Base-by-base conservation (phyloP, 345 rosid genomes). In the Populus simonii region DNA sequence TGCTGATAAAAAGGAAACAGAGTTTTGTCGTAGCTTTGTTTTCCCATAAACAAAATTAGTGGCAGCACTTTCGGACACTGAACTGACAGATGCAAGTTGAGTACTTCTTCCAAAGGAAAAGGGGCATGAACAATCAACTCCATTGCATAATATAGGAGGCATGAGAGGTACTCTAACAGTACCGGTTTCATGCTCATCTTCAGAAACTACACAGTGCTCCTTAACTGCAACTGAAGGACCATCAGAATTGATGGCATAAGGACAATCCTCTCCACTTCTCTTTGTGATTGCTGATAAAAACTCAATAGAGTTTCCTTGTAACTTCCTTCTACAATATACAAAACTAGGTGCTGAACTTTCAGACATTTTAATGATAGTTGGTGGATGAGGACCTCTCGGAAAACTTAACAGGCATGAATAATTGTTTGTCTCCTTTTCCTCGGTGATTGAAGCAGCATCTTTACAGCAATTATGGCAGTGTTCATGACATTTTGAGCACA, bases 261-360 rank as follows among this genome's bases (percentile, higher is more conserved):
- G 78, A 83, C 75, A 84, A 76, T 81, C 87, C 53, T 72, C 72
- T 51, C 79, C 80, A 33, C 76, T 81, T 82, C 80, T 85, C 87
- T 81, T 87, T 62, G 81, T 74, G 71, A 81, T 73, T 70, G 43
- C 83, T 70, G 87, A 73, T 78, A 73, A 78, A 74, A 76, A 76
- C 72, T 81, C 79, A 70, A 55, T 49, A 77, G 79, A 53, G 36
- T 79, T 79, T 70, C 76, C 77, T 39, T n/a, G 76, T 67, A 72
- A 81, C 53, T 85, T 90, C 87, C 87, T 89, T 83, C 98, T 68
- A 47, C 45, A 39, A 29, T 77, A 92, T 73, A 93, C 99, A 79
- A 81, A 78, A 70, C 75, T 79, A 25, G 85, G 85, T 51, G 57
- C 72, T 74, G 80, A 43, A 69, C 72, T 80, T 80, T 80, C 86